These are phyloP conservation scores for Cotoneaster glaucophyllus DNA, from an alignment of 306 rosid genomes.

Conservation along the genomic window DNA sequence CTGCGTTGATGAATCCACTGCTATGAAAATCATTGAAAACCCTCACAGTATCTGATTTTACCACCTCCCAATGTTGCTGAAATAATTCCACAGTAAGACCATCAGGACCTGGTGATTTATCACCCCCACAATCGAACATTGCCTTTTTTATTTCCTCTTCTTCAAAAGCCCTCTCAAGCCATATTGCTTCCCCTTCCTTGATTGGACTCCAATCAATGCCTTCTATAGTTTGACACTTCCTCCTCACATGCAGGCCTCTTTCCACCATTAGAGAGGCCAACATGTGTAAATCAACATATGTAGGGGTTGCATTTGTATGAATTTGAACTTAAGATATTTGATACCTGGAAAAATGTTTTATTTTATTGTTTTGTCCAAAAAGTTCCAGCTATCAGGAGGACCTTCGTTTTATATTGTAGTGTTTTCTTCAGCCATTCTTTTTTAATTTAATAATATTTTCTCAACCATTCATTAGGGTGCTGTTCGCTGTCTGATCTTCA, in stretches of 20 bases:
- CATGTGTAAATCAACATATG: not conserved
- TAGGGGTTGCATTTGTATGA: not conserved
- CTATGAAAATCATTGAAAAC: not conserved
- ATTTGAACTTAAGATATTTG: not conserved
- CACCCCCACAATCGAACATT: not conserved
- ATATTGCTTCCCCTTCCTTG: not conserved
- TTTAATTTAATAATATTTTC: conserved; percentile 16
- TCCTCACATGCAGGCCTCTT: not conserved
- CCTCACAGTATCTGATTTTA: not conserved
- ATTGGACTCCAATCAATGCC: not conserved
- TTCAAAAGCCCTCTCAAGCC: not conserved
- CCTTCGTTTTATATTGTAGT: not conserved
- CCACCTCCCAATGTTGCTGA: not conserved
- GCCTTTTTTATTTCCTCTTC: not conserved
- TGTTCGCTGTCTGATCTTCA: conserved; percentile 75
- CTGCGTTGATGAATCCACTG: not conserved
- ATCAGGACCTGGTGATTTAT: not conserved
- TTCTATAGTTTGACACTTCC: not conserved
- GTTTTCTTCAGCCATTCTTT: not conserved
- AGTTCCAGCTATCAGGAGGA: not conserved
- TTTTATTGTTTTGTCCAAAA: not conserved
- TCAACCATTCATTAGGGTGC: conserved; percentile 52
- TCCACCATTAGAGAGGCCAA: not conserved
- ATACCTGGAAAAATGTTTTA: not conserved
- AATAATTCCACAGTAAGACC: not conserved